Evolutionary conservation across 169 alveolate genomes (phyloP).

Genomic region (Plasmodium sp.): DNA sequence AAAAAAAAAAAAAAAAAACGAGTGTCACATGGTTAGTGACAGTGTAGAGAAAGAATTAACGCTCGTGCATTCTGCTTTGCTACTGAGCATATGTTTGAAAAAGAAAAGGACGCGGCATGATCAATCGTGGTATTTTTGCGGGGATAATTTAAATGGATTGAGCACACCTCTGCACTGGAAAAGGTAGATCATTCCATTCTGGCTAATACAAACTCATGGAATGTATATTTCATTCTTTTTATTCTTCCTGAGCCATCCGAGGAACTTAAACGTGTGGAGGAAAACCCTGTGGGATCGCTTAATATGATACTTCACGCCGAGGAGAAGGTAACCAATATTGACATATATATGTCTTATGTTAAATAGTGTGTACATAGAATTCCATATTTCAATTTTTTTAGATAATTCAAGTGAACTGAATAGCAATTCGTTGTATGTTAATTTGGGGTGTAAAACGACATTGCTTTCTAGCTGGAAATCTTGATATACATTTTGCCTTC

Average conservation of each 20-base stretch:
- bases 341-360: conserved; percentile 66
- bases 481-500: background rate
- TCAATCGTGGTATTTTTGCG: background rate
- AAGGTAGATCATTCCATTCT: background rate
- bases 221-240: conserved; percentile 8
- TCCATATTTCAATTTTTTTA: background rate
- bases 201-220: background rate
- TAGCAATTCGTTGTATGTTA: conserved; percentile 18
- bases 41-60: background rate
- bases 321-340: conserved; percentile 33
- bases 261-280: conserved; percentile 28
- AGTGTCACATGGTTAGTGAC: background rate
- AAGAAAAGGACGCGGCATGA: background rate
- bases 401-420: conserved; percentile 8
- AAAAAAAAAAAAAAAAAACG: background rate
- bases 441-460: background rate
- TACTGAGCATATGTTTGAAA: background rate
- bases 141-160: background rate
- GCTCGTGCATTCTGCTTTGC: background rate
- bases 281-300: conserved; percentile 27
- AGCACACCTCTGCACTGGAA: background rate
- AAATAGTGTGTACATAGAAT: conserved; percentile 23
- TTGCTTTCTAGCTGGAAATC: background rate
- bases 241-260: background rate
- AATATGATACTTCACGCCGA: conserved; percentile 9